phyloP scores from a whole-genome alignment of 2,329 filamentous ascomycete genomes.

The Mollisia scopiformis region DNA sequence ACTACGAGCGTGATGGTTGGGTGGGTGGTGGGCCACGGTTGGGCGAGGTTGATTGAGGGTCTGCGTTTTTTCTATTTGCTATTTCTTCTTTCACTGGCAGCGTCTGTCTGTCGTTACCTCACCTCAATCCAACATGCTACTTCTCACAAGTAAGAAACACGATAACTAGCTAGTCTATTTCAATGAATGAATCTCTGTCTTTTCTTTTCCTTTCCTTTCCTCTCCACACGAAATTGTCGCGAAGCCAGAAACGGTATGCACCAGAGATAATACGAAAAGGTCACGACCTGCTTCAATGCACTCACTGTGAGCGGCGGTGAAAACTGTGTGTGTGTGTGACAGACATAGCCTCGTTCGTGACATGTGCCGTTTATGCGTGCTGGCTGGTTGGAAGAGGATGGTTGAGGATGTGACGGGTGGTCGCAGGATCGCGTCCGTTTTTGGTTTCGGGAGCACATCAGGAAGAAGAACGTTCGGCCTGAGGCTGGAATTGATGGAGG shows the following conservation, averaged over 20 bases:
- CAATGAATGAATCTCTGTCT: not conserved
- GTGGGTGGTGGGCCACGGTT: constrained; percentile 34
- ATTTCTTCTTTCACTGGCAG: not conserved
- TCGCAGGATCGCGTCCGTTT: no score
- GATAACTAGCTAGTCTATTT: not conserved
- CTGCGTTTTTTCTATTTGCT: not conserved
- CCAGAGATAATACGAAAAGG: not conserved
- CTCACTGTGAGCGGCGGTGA: not conserved
- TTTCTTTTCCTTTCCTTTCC: no score
- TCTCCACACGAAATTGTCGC: no score
- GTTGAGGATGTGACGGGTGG: not conserved
- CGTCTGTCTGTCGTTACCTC: not conserved
- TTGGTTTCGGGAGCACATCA: no score
- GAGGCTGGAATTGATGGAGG: no score
- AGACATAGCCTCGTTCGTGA: not conserved
- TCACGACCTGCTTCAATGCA: not conserved
- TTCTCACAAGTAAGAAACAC: not conserved
- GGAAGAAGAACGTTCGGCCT: no score
- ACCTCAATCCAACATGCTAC: not conserved
- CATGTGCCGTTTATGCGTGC: not conserved
- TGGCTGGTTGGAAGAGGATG: not conserved
- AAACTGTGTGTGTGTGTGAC: not conserved
- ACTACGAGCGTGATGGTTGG: constrained; percentile 91
- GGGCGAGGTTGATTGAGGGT: constrained; percentile 33
- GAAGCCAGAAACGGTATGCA: not conserved